Evolutionary conservation across 2,329 filamentous ascomycete genomes (phyloP).

Genomic region (Phaeophleospora eucalypticola): DNA sequence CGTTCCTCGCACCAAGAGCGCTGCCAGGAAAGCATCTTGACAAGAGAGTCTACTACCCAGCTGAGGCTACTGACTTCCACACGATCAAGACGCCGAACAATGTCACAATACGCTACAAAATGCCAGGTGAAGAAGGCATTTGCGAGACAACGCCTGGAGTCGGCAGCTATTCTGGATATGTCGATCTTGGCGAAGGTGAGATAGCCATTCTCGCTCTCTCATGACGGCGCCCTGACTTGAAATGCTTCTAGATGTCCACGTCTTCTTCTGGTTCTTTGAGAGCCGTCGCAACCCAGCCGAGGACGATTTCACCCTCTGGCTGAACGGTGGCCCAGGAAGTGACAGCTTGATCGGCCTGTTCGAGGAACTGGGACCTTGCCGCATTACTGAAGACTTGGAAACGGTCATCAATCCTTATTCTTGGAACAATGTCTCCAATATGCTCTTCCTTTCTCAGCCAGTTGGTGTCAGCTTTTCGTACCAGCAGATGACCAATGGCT

Average conservation of each 20-base stretch:
- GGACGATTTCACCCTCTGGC: conserved; percentile 58
- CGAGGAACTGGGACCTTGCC: conserved; percentile 43
- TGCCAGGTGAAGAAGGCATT: conserved; percentile 32
- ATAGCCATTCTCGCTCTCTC: no score
- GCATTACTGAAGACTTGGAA: conserved; percentile 38
- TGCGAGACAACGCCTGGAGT: conserved; percentile 52
- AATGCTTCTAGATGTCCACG: conserved; percentile 38
- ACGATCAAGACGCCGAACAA: conserved; percentile 38
- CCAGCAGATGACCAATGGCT: conserved; percentile 28
- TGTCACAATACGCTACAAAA: conserved; percentile 33
- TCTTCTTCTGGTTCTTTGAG: conserved; percentile 65
- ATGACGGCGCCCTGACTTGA: no score
- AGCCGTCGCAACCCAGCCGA: conserved; percentile 49
- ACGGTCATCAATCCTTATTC: conserved; percentile 51
- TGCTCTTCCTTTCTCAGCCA: conserved; percentile 60
- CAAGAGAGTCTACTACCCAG: conserved; percentile 32
- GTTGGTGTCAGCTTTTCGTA: conserved; percentile 57
- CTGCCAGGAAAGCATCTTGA: not conserved
- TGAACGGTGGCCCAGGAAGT: conserved; percentile 58
- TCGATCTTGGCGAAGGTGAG: conserved; percentile 19
- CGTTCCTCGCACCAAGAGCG: not conserved
- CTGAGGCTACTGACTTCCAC: conserved; percentile 41
- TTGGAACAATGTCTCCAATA: conserved; percentile 56
- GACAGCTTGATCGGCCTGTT: conserved; percentile 58
- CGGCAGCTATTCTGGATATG: conserved; percentile 44